These are phyloP conservation scores for Phoma sp. DNA, from an alignment of 2,329 filamentous ascomycete species.

Conservation along the genomic window DNA sequence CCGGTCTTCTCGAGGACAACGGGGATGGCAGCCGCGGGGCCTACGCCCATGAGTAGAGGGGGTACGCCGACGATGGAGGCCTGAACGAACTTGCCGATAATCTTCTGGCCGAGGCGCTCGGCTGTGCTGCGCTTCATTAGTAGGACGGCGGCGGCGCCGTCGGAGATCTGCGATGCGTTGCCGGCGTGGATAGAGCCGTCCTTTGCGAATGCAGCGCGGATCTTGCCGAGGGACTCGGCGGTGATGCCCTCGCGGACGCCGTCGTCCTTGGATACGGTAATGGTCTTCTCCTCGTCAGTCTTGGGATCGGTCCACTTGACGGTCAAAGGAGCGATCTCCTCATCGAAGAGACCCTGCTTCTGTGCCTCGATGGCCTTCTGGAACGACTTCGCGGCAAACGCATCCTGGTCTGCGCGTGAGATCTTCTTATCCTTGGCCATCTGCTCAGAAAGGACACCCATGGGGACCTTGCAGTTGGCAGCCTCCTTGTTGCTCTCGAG, in stretches of 20 bases:
- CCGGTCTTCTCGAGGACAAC: constrained; percentile 88
- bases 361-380: constrained; percentile 88
- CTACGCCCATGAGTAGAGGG: constrained; percentile 93
- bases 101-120: constrained; percentile 82
- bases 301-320: constrained; percentile 92
- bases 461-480: constrained; percentile 96
- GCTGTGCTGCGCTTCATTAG: constrained; percentile 95
- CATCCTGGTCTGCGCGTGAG: constrained; percentile 76
- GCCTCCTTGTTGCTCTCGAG: constrained; percentile 82
- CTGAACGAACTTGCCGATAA: constrained; percentile 90
- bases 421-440: constrained; percentile 90
- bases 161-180: constrained; percentile 91
- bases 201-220: constrained; percentile 87
- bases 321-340: constrained; percentile 86
- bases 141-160: constrained; percentile 92
- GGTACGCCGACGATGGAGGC: constrained; percentile 87
- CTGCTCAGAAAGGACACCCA: constrained; percentile 91
- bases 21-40: constrained; percentile 95
- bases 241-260: constrained; percentile 87
- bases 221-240: constrained; percentile 86
- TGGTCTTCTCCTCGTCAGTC: constrained; percentile 80
- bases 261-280: constrained; percentile 85
- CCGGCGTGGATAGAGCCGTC: constrained; percentile 94
- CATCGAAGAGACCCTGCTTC: constrained; percentile 84
- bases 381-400: constrained; percentile 93